Evolutionary conservation across 371 early-diverging fungal species (phyloP), one percentile per base, ranked within the genome.

Genomic region (Apophysomyces trapeziformis): DNA sequence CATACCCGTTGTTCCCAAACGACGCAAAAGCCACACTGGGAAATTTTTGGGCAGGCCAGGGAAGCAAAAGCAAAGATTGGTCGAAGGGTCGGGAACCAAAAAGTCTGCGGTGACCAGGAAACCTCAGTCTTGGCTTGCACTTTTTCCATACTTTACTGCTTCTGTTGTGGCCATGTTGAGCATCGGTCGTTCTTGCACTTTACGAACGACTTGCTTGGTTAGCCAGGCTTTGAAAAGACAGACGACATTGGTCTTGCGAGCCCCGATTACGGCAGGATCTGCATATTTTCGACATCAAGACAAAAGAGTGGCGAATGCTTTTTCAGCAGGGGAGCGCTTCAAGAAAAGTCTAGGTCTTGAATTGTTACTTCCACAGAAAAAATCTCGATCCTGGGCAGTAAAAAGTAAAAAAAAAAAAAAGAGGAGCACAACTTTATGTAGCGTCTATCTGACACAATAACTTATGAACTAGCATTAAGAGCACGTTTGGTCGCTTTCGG

Each of bases 401-500:
- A 50, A 50, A 32, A 50, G 54, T 50, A 50, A 50, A 26, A 7
- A 21, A 35, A 21, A 35, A 21, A 5, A 50, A 50, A 1, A 7
- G 16, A 26, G 2, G 8, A 21, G 21, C 54, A 21, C n/a, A 6
- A 21, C n/a, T 21, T 26, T 21, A 50, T 9, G 1, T 50, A 18
- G 0, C 5, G 2, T 45, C 2, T 5, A 21, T 9, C 54, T 50
- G 54, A 50, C 54, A 32, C 7, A 26, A 26, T 26, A 26, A 21
- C 18, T 16, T 7, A 21, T 21, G 54, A 50, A 50, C 54, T 26
- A 50, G 54, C 54, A 21, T 21, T 50, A 11, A n/a, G 11, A 18
- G 54, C 54, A 50, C 54, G 11, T 7, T 26, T 50, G 9, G n/a
- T 26, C 54, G 54, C 21, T 5, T 75, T 75, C 38, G 35, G 41